Percentiles rank a stretch among this genome's conserved stretches.
These are phyloP conservation scores for Beauveria sp. DNA, from an alignment of 2,329 filamentous ascomycete species.

Conservation along the genomic window DNA sequence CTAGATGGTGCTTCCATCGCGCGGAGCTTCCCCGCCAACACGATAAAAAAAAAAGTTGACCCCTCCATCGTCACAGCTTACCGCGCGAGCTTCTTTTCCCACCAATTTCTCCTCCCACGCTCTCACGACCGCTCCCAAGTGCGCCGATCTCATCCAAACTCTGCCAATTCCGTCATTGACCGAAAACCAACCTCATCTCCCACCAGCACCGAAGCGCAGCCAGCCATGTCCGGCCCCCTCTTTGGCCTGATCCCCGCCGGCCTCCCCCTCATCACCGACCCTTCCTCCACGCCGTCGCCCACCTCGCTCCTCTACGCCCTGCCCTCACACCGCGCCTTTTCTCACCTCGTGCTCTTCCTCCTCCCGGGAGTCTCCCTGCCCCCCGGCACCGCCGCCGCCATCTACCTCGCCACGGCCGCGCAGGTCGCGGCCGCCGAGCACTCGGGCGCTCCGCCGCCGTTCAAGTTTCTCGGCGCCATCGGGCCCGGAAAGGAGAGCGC, in stretches of 20 bases:
- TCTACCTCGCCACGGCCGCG: slow-evolving; percentile 65
- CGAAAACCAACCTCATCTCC: too few relatives aligned
- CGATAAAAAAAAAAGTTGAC: not conserved
- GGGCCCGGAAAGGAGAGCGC: slow-evolving; percentile 86
- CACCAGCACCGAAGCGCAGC: too few relatives aligned
- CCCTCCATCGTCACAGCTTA: not conserved
- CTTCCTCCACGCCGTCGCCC: slow-evolving; percentile 44
- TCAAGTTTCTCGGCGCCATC: slow-evolving; percentile 82
- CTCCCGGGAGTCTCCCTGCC: slow-evolving; percentile 72
- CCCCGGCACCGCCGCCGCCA: slow-evolving; percentile 70
- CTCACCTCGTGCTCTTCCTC: slow-evolving; percentile 83
- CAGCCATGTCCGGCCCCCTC: slow-evolving; percentile 35
- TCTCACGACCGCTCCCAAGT: not conserved
- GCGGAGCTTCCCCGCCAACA: not conserved
- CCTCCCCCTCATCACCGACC: slow-evolving; percentile 47
- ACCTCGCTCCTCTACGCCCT: slow-evolving; percentile 51
- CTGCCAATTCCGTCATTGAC: too few relatives aligned
- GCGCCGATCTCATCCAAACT: not conserved
- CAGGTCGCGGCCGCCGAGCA: slow-evolving; percentile 30
- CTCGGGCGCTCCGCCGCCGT: slow-evolving; percentile 37
- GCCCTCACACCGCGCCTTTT: slow-evolving; percentile 48
- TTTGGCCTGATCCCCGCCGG: slow-evolving; percentile 57
- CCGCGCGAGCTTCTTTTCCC: too few relatives aligned
- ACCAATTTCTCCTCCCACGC: not conserved
- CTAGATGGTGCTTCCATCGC: not conserved